phyloP scores from a whole-genome alignment of 345 rosid genomes.

The Aegle marmelos region DNA sequence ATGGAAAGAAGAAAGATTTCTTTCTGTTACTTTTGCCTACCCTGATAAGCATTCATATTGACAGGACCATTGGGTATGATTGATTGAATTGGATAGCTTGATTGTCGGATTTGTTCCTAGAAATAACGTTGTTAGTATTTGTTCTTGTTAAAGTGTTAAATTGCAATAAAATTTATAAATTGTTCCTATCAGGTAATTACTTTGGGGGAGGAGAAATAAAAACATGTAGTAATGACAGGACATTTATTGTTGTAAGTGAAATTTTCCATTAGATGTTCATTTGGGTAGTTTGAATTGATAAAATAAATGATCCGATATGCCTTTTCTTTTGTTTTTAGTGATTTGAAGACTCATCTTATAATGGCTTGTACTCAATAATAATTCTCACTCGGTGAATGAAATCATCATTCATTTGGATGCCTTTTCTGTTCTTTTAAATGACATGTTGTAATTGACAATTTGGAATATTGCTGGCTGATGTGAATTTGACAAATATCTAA shows the following conservation, averaged over 20 bases:
- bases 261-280: not conserved
- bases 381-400: not conserved
- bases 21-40: not conserved
- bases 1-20: not conserved
- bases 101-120: not conserved
- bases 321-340: not conserved
- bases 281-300: not conserved
- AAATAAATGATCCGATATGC: not conserved
- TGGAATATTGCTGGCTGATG: not conserved
- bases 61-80: not conserved
- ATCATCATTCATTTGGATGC: not conserved
- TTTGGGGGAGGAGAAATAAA: not conserved
- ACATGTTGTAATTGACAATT: not conserved
- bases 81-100: not conserved
- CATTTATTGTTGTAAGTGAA: not conserved
- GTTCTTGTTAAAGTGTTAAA: not conserved
- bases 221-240: not conserved
- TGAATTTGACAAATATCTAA: not conserved
- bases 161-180: not conserved
- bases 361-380: not conserved
- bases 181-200: not conserved
- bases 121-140: not conserved
- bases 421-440: not conserved
- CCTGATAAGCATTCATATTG: not conserved
- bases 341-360: not conserved